Evolutionary conservation across 192 early-diverging fungal species (phyloP).

Genomic region (Entrophospora sp.): DNA sequence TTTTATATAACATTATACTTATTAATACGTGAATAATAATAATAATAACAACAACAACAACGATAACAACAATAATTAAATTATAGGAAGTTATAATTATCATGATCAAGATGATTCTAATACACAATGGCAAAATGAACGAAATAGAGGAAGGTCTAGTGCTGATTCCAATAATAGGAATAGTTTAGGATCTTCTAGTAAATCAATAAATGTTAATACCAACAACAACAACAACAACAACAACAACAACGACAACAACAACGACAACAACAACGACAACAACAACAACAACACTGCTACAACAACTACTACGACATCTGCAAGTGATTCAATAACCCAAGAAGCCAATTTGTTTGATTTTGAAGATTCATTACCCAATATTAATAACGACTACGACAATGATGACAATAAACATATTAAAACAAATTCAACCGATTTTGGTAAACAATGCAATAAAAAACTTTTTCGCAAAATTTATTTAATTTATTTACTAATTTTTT

Average conservation of each 20-base stretch:
- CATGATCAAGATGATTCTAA: constrained; percentile 16
- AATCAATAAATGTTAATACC: neutral
- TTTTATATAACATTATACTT: too few relatives aligned
- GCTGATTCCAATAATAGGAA: neutral
- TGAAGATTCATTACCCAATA: constrained; percentile 37
- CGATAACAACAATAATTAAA: too few relatives aligned
- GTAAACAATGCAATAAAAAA: constrained; percentile 4
- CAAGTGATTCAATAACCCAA: constrained; percentile 28
- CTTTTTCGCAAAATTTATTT: constrained; percentile 21
- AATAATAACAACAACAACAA: too few relatives aligned
- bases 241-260: constrained; percentile 28
- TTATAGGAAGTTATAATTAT: too few relatives aligned
- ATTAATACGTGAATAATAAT: too few relatives aligned
- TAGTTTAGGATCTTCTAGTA: neutral
- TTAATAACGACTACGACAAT: constrained; percentile 16
- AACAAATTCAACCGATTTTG: constrained; percentile 17
- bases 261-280: constrained; percentile 25
- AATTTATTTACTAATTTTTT: constrained; percentile 22
- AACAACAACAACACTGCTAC: too few relatives aligned
- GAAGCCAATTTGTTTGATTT: constrained; percentile 65
- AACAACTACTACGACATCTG: constrained; percentile 26
- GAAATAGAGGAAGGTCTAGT: neutral
- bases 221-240: constrained; percentile 27
- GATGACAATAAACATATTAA: constrained; percentile 25
- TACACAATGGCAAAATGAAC: neutral